phyloP scores from a whole-genome alignment of 2,329 filamentous ascomycete genomes.

The Thermochaetoides dissita region DNA sequence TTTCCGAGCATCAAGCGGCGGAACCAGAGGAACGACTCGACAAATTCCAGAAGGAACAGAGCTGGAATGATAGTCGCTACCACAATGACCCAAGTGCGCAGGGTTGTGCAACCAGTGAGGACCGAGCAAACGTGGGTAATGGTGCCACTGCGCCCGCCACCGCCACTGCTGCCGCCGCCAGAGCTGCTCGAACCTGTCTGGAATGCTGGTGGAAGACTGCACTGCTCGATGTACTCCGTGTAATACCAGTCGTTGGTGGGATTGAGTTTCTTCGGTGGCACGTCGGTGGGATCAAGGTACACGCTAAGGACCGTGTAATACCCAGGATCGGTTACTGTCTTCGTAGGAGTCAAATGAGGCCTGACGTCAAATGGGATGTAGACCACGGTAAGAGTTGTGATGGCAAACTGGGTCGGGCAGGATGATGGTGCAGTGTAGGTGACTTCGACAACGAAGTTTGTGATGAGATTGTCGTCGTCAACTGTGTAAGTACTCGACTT shows the following conservation, averaged over 20 bases:
- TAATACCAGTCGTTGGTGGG: constrained; percentile 2
- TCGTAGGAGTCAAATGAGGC: constrained; percentile 2
- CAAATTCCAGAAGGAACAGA: constrained; percentile 19
- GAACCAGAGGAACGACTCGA: constrained; percentile 22
- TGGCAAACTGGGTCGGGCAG: constrained; percentile 19
- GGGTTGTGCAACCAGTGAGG: constrained; percentile 6
- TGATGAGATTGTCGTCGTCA: not conserved
- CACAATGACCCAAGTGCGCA: constrained; percentile 13
- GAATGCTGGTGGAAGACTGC: constrained; percentile 8
- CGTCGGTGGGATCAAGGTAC: constrained; percentile 1
- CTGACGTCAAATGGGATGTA: constrained; percentile 10
- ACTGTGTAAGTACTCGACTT: not conserved
- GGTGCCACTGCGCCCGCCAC: not conserved
- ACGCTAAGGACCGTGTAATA: not conserved
- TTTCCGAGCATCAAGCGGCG: constrained; percentile 20
- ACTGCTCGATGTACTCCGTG: constrained; percentile 4
- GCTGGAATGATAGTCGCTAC: constrained; percentile 16
- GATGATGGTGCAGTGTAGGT: constrained; percentile 15
- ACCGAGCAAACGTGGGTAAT: not conserved
- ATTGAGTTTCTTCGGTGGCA: not conserved
- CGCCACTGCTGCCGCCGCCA: not conserved
- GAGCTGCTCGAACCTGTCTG: not conserved
- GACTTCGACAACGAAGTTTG: constrained; percentile 3
- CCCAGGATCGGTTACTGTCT: constrained; percentile 1
- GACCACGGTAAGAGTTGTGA: constrained; percentile 9